These are phyloP conservation scores for Barnettozyma populi DNA, from an alignment of 805 yeast genomes.

Conservation along the genomic window DNA sequence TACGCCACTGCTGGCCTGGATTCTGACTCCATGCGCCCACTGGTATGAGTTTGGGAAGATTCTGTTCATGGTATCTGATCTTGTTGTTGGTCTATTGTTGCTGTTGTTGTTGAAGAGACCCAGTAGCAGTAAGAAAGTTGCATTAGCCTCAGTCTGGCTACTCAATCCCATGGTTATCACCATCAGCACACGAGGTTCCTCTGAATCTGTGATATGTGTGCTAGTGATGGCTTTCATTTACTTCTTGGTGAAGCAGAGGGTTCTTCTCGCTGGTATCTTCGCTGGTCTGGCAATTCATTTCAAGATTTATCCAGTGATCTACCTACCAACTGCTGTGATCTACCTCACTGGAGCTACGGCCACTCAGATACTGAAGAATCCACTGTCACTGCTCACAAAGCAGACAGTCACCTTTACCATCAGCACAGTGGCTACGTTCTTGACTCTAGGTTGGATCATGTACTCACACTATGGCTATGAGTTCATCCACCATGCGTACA, in stretches of 20 bases:
- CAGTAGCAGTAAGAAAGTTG: constrained; percentile 28
- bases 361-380: constrained; percentile 23
- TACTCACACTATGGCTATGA: constrained; percentile 66
- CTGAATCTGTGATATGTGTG: constrained; percentile 84
- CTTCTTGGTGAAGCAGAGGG: constrained; percentile 35
- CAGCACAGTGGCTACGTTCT: constrained; percentile 39
- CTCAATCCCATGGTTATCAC: constrained; percentile 93
- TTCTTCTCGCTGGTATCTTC: constrained; percentile 23
- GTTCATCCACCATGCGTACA: constrained; percentile 69
- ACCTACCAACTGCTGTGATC: constrained; percentile 65
- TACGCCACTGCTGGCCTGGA: constrained; percentile 87
- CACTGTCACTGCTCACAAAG: constrained; percentile 30
- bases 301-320: constrained; percentile 88
- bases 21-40: constrained; percentile 60
- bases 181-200: constrained; percentile 88
- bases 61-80: constrained; percentile 70
- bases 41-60: constrained; percentile 75
- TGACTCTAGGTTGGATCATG: constrained; percentile 51
- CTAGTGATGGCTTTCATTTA: constrained; percentile 59
- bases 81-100: constrained; percentile 71
- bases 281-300: constrained; percentile 68
- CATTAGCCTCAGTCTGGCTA: constrained; percentile 67
- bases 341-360: constrained; percentile 28
- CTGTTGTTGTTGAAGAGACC: constrained; percentile 31
- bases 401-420: constrained; percentile 38